A percentile compares a stretch with the other conserved stretches of the same genome.
Conservation (phyloP, 352 stramenopile genomes). For the Aphanomyces stellatus region DNA sequence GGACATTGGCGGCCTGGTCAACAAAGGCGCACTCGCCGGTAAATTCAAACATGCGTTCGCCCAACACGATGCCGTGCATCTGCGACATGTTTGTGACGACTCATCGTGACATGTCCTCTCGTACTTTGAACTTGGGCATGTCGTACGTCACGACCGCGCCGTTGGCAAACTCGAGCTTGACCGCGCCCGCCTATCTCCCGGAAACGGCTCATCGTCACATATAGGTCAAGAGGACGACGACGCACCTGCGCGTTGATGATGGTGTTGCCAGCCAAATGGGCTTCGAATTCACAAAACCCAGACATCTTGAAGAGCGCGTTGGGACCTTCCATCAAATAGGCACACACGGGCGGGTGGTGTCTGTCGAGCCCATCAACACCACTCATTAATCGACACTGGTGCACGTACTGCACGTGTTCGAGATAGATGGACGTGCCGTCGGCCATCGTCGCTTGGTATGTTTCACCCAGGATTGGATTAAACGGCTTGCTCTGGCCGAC, state of each 20-base stretch:
- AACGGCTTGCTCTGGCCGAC: slow-evolving; percentile 30
- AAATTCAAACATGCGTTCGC: slow-evolving; percentile 63
- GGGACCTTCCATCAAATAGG: slow-evolving; percentile 42
- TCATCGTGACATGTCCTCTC: not conserved
- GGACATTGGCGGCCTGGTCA: slow-evolving; percentile 33
- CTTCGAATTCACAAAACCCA: slow-evolving; percentile 64
- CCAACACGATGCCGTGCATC: slow-evolving; percentile 64
- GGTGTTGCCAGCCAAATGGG: slow-evolving; percentile 50
- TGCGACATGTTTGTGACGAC: slow-evolving; percentile 2
- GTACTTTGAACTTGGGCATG: slow-evolving; percentile 61
- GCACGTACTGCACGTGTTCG: slow-evolving; percentile 40
- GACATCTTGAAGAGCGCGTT: slow-evolving; percentile 43
- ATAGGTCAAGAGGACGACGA: not conserved
- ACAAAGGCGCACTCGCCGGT: slow-evolving; percentile 42
- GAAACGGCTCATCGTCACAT: too few species aligned
- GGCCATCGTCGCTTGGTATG: slow-evolving; percentile 17
- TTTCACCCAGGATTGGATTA: slow-evolving; percentile 21
- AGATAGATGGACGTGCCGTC: slow-evolving; percentile 59
- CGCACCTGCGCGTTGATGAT: slow-evolving; percentile 55
- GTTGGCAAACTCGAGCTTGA: slow-evolving; percentile 42
- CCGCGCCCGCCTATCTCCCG: slow-evolving; percentile 24
- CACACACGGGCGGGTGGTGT: slow-evolving; percentile 60
- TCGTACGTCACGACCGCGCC: slow-evolving; percentile 50
- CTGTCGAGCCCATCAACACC: slow-evolving; percentile 4
- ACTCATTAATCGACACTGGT: not conserved